A percentile compares a stretch with the other conserved stretches of the same genome.
Evolutionary conservation across 495 filamentous ascomycete genomes (phyloP).

Genomic region (Neurospora sp.): DNA sequence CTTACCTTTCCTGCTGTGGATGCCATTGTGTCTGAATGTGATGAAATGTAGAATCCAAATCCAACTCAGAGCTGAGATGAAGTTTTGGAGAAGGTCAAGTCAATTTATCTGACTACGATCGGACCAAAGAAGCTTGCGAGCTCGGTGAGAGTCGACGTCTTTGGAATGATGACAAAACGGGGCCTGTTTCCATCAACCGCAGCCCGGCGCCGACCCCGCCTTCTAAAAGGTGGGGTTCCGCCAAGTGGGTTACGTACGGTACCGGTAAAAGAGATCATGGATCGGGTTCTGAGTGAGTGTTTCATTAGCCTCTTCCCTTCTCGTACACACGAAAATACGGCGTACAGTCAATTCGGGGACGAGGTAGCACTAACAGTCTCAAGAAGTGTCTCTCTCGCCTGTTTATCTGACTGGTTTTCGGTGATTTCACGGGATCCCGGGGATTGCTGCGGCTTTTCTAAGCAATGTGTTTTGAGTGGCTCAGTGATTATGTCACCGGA

Average conservation of each 20-base stretch:
- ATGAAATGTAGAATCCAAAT: background rate
- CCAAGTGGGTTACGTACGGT: background rate
- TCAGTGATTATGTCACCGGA: background rate
- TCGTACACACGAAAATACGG: background rate
- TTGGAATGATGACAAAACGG: conserved; percentile 2
- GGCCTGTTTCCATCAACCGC: background rate
- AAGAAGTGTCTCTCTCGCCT: background rate
- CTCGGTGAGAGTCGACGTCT: background rate
- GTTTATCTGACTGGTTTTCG: conserved; percentile 15
- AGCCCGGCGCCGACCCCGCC: conserved; percentile 3
- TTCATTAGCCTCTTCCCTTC: background rate
- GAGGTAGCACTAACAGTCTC: conserved; percentile 5
- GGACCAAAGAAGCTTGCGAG: background rate
- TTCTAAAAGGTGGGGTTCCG: conserved; percentile 14
- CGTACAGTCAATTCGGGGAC: background rate
- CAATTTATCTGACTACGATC: background rate
- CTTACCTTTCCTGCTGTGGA: conserved; percentile 40
- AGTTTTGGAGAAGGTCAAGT: background rate
- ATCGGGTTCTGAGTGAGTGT: background rate
- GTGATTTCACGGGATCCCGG: conserved; percentile 25
- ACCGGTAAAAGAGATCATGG: background rate
- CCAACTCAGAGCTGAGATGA: background rate
- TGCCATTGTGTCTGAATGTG: conserved; percentile 26
- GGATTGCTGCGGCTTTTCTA: background rate
- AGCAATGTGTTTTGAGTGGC: background rate